Percentiles rank a stretch among this genome's conserved stretches.
Conservation (phyloP, 352 stramenopile species). For the Phytophthora pinifolia region DNA sequence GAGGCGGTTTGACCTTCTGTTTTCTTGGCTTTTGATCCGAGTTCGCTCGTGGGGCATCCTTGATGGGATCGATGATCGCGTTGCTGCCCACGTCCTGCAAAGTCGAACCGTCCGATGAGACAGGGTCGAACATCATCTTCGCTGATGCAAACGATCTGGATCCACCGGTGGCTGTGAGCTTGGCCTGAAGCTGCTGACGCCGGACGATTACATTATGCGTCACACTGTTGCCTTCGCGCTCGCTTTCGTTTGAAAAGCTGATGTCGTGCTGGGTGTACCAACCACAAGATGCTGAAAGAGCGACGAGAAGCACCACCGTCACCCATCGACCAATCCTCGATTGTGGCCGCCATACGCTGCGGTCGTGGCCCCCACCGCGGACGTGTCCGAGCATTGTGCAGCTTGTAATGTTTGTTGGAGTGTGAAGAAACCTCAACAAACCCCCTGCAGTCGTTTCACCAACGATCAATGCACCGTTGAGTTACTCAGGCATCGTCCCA, state of each 20-base stretch:
- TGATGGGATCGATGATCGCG: slow-evolving; percentile 23
- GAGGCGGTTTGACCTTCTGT: background rate
- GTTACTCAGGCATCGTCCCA: no score
- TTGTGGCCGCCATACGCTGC: slow-evolving; percentile 4
- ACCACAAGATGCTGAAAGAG: slow-evolving; percentile 21
- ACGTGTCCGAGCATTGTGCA: slow-evolving; percentile 16
- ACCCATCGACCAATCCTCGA: slow-evolving; percentile 21
- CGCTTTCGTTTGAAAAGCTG: slow-evolving; percentile 13
- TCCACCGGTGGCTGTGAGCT: slow-evolving; percentile 13
- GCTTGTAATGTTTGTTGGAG: slow-evolving; percentile 4
- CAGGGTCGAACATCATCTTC: slow-evolving; percentile 11
- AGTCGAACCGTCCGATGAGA: slow-evolving; percentile 3
- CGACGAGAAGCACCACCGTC: slow-evolving; percentile 22
- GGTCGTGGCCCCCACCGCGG: background rate
- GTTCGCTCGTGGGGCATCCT: slow-evolving; percentile 10
- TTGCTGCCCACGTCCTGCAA: background rate
- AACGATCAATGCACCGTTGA: no score
- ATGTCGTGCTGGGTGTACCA: slow-evolving; percentile 29
- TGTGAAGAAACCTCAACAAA: background rate
- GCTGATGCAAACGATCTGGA: slow-evolving; percentile 12
- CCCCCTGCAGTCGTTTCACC: no score
- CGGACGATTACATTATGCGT: slow-evolving; percentile 25
- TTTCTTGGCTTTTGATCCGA: slow-evolving; percentile 5
- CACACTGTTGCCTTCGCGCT: slow-evolving; percentile 15
- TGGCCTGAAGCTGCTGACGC: slow-evolving; percentile 24